A percentile compares a stretch with the other conserved stretches of the same genome.
Conservation (phyloP, 1,284 basidiomycete species). For the Cryptococcus neoformans region DNA sequence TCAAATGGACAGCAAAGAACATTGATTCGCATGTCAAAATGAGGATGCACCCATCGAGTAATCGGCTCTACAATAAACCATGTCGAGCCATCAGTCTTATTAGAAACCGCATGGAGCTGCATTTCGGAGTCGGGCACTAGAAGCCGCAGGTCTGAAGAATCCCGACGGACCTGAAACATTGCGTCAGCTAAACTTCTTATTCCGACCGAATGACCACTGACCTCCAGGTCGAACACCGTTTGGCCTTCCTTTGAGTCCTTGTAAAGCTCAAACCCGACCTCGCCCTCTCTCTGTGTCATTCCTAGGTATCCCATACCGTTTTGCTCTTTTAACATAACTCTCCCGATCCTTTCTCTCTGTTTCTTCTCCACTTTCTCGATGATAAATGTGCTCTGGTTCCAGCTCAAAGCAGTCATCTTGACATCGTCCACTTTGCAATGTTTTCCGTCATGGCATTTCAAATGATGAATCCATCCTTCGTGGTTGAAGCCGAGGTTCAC, state of each 20-base stretch:
- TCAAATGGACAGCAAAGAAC: constrained; percentile 45
- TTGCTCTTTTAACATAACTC: constrained; percentile 37
- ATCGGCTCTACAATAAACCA: constrained; percentile 24
- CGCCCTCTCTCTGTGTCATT: not conserved
- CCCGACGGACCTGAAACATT: constrained; percentile 25
- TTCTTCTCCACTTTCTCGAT: constrained; percentile 15
- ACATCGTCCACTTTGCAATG: constrained; percentile 30
- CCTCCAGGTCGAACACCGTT: constrained; percentile 37
- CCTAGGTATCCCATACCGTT: constrained; percentile 34
- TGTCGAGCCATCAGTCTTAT: constrained; percentile 18
- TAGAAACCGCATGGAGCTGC: constrained; percentile 25
- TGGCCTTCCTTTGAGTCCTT: constrained; percentile 8
- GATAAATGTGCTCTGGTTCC: constrained; percentile 39
- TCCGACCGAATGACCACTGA: constrained; percentile 11
- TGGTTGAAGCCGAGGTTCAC: constrained; percentile 44
- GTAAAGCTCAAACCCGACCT: constrained; percentile 30
- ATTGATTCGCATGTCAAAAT: constrained; percentile 43
- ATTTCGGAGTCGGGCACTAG: constrained; percentile 27
- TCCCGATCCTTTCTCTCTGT: constrained; percentile 20
- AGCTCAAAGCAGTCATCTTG: constrained; percentile 35
- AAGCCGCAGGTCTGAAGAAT: constrained; percentile 34
- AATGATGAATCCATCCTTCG: constrained; percentile 37
- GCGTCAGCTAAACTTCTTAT: not conserved
- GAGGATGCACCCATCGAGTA: constrained; percentile 11
- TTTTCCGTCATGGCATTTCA: constrained; percentile 43